These are phyloP conservation scores for Crotalaria pallida DNA, from an alignment of 306 rosid species.

Conservation along the genomic window DNA sequence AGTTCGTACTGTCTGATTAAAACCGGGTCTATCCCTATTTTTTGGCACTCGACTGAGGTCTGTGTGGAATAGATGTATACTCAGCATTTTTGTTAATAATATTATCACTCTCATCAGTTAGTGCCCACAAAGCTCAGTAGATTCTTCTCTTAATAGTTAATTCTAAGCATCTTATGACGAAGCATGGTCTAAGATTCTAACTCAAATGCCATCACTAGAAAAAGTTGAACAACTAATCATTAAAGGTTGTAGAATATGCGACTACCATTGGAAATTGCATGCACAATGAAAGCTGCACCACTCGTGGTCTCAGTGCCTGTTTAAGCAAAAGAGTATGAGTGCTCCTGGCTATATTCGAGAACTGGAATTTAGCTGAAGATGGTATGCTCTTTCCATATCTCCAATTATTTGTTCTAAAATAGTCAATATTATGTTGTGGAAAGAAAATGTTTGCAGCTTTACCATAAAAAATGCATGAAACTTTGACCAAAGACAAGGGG, in stretches of 20 bases:
- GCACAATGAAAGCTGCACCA: neutral
- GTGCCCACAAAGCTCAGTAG: slow-evolving; percentile 12
- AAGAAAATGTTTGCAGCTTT: slow-evolving; percentile 2
- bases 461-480: slow-evolving; percentile 7
- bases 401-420: neutral
- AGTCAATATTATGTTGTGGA: slow-evolving; percentile 14
- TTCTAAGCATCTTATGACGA: neutral
- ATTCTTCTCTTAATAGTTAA: slow-evolving; percentile 22
- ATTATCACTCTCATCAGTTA: neutral
- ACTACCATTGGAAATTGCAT: neutral
- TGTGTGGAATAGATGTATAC: no score
- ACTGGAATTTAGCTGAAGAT: slow-evolving; percentile 15
- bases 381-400: neutral
- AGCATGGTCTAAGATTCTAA: neutral
- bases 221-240: neutral
- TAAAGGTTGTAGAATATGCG: neutral
- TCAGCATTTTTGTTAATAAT: neutral
- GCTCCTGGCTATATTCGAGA: slow-evolving; percentile 21
- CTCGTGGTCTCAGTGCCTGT: neutral
- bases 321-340: slow-evolving; percentile 12
- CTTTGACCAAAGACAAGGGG: neutral
- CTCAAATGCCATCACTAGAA: neutral
- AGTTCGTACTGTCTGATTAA: no score
- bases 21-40: no score
- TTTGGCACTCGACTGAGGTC: no score